Evolutionary conservation across 805 yeast species (phyloP), one percentile per base, ranked within the genome.

Genomic region (Suhomyces sp.): DNA sequence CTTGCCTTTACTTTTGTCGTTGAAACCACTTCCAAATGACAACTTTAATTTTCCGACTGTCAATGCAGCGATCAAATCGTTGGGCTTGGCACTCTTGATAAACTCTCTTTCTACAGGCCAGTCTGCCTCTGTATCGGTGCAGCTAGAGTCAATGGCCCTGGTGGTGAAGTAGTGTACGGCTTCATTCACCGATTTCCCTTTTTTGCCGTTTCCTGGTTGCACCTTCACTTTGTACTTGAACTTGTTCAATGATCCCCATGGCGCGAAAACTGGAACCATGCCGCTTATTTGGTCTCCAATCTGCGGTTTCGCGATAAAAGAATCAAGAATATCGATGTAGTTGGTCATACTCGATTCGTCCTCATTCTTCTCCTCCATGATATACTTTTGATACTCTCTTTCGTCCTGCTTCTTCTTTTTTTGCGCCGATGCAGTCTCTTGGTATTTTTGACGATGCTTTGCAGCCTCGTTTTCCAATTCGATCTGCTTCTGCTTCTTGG

Each of bases 191-290:
- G 94, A 85, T 63, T 94, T 94, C 2, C 97, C 96, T 64, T 93
- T 92, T 66, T 94, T 94, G 24, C 85, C 84, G 25, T 79, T 75
- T 2, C 89, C 89, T 0, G 96, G 92, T 58, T 84, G 88, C 27
- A 93, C 69, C 65, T 93, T 93, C 33, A 89, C 85, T 65, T 90
- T 90, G 69, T 88, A 91, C 61, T 87, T 85, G 66, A 78, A 82
- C 64, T 87, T 87, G 53, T 74, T 78, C 56, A 94, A 66, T 0
- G 97, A 79, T 10, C 81, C 69, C 97, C 97, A 94, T 2, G 99
- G 99, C 0, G 94, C 97, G 76, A 91, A 93, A 17, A 89, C 84
- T 0, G 97, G 96, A 10, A 93, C 79, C 6, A 87, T 83, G 52
- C 84, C 88, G 9, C 75, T 60, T 9, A 88, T 71, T 2, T 61